Base-by-base conservation (phyloP, 139 green algal genomes). In the Chlorella sp. region DNA sequence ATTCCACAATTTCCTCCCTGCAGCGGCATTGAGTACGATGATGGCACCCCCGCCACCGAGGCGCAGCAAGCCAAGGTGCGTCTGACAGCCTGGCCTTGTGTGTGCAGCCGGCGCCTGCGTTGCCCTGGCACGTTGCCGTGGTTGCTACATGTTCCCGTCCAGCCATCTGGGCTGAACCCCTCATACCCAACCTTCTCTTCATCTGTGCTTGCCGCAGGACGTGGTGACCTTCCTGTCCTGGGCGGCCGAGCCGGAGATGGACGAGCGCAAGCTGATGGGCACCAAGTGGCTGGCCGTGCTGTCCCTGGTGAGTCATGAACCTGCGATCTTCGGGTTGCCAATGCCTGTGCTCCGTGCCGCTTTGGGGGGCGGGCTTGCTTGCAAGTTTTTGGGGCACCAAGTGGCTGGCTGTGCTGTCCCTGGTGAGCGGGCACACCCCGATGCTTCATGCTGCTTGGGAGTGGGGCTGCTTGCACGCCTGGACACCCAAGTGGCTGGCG, bases 211-310 rank as follows among this genome's bases (percentile, higher is more conserved):
- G n/a, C n/a, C n/a, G 81, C 85, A 96, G 94, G 96, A 99, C 86
- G 92, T 99, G 11, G 89, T 87, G 62, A 97, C 95, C 34, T 99
- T 98, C 92, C 90, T 99, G 26, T 90, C 94, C 0, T 99, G 97
- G 97, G 94, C 94, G 28, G 95, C 94, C 19, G 95, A 98, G 91
- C 95, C 95, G 11, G 95, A 98, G 89, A 84, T 90, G 60, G 95
- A 98, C 84, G 97, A 99, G 82, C 95, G 98, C 86, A 98, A 99
- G 88, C 90, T 99, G 75, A 98, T 99, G 95, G 97, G 97, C 75
- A 91, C 96, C 46, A 99, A 99, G 93, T 98, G 92, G 85, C 94
- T 97, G n/a, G 92, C 96, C 54, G 92, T 95, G 34, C 87, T 99
- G 46, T 74, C 87, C 7, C 82, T 99, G 41, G 95, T 97, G 83